phyloP scores from a whole-genome alignment of 164 flowering plant species.

The Dillenia suffruticosa region DNA sequence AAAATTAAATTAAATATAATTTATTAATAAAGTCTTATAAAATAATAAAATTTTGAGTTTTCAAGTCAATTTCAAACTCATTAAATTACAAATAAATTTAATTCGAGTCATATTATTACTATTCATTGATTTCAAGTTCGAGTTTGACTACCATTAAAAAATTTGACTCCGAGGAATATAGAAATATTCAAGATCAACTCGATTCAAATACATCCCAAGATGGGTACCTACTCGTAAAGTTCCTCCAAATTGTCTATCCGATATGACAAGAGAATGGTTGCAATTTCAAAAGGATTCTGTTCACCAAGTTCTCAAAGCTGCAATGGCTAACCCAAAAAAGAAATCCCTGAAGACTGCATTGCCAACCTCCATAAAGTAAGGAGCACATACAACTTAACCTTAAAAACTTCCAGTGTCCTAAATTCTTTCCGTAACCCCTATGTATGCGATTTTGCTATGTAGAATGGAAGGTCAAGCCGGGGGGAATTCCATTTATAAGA shows the following conservation, averaged over 20 bases:
- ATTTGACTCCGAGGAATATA: too few species aligned
- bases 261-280: slow-evolving; percentile 44
- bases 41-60: too few species aligned
- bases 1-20: too few species aligned
- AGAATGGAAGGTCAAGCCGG: slow-evolving; percentile 71
- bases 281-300: slow-evolving; percentile 72
- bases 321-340: slow-evolving; percentile 77
- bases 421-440: background rate
- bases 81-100: too few species aligned
- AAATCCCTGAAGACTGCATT: slow-evolving; percentile 66
- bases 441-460: background rate
- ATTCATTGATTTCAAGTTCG: too few species aligned
- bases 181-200: too few species aligned
- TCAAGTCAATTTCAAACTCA: too few species aligned
- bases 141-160: too few species aligned
- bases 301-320: slow-evolving; percentile 70
- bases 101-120: too few species aligned
- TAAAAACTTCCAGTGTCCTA: background rate
- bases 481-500: slow-evolving; percentile 56
- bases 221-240: slow-evolving; percentile 65
- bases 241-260: slow-evolving; percentile 56
- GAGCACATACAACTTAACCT: background rate
- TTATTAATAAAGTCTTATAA: too few species aligned
- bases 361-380: slow-evolving; percentile 66
- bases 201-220: too few species aligned